These are phyloP conservation scores for Mycosphaerella arachidis DNA, from an alignment of 2,329 filamentous ascomycete species.

Conservation along the genomic window DNA sequence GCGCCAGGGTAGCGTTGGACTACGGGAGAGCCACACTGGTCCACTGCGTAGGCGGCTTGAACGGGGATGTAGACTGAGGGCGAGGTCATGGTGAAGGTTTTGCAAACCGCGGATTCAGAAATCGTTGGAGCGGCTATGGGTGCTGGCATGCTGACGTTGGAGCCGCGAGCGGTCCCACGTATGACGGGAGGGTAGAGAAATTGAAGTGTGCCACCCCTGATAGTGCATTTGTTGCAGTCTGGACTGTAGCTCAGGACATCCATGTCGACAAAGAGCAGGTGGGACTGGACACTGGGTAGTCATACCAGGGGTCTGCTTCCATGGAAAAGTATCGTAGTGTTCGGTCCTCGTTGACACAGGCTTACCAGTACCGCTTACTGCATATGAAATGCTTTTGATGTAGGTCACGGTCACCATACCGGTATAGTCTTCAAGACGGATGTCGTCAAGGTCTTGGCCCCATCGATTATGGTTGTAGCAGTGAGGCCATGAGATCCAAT, in stretches of 20 bases:
- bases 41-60: constrained; percentile 18
- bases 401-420: too few species aligned
- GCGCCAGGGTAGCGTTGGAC: constrained; percentile 18
- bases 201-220: constrained; percentile 18
- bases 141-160: too few species aligned
- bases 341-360: too few species aligned
- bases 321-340: too few species aligned
- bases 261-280: background rate
- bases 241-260: constrained; percentile 1
- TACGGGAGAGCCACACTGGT: constrained; percentile 15
- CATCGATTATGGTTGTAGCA: too few species aligned
- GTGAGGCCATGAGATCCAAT: too few species aligned
- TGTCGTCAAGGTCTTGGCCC: too few species aligned
- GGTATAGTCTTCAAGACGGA: too few species aligned
- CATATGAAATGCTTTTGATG: too few species aligned
- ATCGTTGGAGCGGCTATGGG: background rate
- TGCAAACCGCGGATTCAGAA: constrained; percentile 13
- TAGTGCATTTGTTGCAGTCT: constrained; percentile 11
- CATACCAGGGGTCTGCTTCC: too few species aligned
- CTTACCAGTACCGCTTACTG: too few species aligned
- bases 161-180: background rate
- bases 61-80: constrained; percentile 21
- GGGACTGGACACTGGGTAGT: background rate
- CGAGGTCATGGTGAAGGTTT: constrained; percentile 19
- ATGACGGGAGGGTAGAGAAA: constrained; percentile 17